Conservation (phyloP, 192 early-diverging fungal genomes). For the Mortierella hygrophila region DNA sequence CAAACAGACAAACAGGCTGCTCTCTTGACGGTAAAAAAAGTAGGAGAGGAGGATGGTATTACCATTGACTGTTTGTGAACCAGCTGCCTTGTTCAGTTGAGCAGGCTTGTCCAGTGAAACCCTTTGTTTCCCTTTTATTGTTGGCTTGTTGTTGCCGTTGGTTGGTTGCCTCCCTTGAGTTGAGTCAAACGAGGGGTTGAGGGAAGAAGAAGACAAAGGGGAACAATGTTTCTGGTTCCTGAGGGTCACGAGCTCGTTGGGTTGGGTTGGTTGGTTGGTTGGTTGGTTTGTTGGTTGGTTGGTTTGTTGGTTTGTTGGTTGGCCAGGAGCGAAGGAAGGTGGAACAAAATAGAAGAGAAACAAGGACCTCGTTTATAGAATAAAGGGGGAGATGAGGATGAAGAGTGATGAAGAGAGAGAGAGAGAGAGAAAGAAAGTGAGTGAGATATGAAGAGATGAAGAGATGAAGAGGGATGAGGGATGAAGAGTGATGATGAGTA, state of each 20-base stretch:
- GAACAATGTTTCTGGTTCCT: background rate
- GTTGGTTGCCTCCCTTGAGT: background rate
- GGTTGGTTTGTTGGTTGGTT: constrained; percentile 8
- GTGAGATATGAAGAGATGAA: background rate
- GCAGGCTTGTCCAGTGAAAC: background rate
- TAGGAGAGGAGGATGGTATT: background rate
- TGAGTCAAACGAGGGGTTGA: background rate
- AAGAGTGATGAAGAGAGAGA: background rate
- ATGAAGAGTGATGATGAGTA: background rate
- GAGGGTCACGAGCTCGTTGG: background rate
- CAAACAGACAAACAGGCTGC: background rate
- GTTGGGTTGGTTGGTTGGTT: background rate
- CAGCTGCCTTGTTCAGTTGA: background rate
- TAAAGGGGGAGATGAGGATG: background rate
- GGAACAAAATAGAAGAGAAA: background rate
- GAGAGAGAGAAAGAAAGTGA: constrained; percentile 5
- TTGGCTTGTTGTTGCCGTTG: background rate
- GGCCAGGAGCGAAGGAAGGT: background rate
- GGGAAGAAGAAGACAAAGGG: background rate
- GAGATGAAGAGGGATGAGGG: background rate
- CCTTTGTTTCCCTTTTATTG: background rate
- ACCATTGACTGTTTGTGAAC: background rate
- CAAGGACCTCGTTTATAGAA: background rate
- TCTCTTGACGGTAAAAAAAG: background rate
- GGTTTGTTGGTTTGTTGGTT: constrained; percentile 2